These are phyloP conservation scores for Trichoderma sp. DNA, from an alignment of 2,329 filamentous ascomycete species.

Conservation along the genomic window DNA sequence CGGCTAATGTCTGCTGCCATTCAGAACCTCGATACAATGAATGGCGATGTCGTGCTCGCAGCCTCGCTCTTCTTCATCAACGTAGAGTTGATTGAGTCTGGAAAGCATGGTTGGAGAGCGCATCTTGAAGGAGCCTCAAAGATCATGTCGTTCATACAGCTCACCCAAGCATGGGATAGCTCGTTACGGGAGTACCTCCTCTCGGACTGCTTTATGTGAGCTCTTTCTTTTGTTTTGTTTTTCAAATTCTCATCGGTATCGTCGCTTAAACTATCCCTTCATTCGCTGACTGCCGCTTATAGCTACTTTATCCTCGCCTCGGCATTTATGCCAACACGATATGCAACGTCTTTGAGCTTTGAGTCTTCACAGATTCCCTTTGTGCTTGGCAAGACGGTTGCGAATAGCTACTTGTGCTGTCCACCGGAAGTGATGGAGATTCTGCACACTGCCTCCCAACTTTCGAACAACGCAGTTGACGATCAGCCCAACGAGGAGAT, in stretches of 20 bases:
- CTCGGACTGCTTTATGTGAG: constrained; percentile 53
- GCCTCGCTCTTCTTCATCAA: constrained; percentile 56
- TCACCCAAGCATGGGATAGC: constrained; percentile 40
- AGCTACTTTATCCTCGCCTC: constrained; percentile 54
- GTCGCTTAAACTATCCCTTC: neutral
- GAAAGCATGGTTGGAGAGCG: constrained; percentile 52
- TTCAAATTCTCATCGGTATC: neutral
- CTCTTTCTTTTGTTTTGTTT: neutral
- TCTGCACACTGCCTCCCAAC: constrained; percentile 47
- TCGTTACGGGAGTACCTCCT: constrained; percentile 50
- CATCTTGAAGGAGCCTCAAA: constrained; percentile 52
- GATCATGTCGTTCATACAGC: constrained; percentile 49
- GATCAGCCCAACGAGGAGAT: constrained; percentile 38
- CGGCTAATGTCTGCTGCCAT: constrained; percentile 48
- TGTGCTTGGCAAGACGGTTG: constrained; percentile 47
- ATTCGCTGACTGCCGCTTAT: neutral
- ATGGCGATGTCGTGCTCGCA: constrained; percentile 49
- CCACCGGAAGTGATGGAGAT: constrained; percentile 51
- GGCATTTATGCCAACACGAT: constrained; percentile 45
- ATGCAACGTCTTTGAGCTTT: constrained; percentile 42
- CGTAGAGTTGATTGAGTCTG: constrained; percentile 55
- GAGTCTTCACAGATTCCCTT: constrained; percentile 43
- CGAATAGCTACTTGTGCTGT: constrained; percentile 53
- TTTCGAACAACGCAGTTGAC: constrained; percentile 41
- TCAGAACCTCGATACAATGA: constrained; percentile 43